Evolutionary conservation across 1,284 basidiomycete species (phyloP), one percentile per base, ranked within the genome.

Genomic region (Cryptococcus wingfieldii): DNA sequence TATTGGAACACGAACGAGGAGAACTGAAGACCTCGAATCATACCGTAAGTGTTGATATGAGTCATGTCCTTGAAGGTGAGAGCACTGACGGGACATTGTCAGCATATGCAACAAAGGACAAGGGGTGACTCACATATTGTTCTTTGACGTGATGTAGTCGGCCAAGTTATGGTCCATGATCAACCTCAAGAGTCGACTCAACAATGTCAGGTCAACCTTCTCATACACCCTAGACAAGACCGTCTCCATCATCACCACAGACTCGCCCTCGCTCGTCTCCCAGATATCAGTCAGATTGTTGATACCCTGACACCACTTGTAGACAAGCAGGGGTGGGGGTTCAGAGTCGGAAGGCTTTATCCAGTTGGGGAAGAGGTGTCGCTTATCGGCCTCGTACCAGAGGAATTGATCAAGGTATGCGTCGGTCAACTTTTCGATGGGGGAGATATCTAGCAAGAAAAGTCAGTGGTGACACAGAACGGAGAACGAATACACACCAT

Each of bases 1-100:
- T 94, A 95, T 78, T 96, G 93, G 85, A 96, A 96, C 66, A 97
- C 90, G 75, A 96, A 98, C 38, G 89, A 89, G 5, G 91, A 94
- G 81, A 97, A 97, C 71, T 96, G 93, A 25, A 97, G 82, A 60
- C 93, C 94, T 64, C 93, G 87, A 64, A 96, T 96, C 60, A 97
- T 82, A 73, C 93, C 94, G 51, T 67, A 71, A 1, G 68, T 72
- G 60, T 77, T 79, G 65, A 77, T 71, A 65, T 78, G 76, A 37
- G 70, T 77, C 80, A 78, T 79, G 81, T 86, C 86, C 80, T 94
- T 95, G 81, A 94, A 95, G 0, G 91, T 94, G 64, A 95, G 74
- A 5, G 89, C 87, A 42, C 39, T 42, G 19, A 3, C 7, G 39
- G 44, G 89, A 90, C 75, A 45, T 88, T 90, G 71, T 93, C 5